Conservation (phyloP, 2,329 filamentous ascomycete species). For the Aspergillus piperis region DNA sequence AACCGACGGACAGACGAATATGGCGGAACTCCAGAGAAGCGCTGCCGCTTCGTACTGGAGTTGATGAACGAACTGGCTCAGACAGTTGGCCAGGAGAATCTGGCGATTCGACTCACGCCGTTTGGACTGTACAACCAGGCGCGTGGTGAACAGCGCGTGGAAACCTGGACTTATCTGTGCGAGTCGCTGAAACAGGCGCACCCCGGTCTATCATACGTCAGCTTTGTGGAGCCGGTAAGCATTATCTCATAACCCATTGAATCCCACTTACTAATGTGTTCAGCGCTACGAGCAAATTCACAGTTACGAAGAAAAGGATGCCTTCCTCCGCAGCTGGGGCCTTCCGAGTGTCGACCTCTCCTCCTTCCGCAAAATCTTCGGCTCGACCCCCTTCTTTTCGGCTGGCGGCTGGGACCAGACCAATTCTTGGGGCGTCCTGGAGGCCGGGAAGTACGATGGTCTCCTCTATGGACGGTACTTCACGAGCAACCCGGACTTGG, state of each 20-base stretch:
- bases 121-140: constrained; percentile 57
- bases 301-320: constrained; percentile 51
- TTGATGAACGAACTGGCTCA: constrained; percentile 51
- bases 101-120: constrained; percentile 51
- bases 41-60: constrained; percentile 59
- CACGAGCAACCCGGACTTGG: constrained; percentile 53
- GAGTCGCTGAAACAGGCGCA: constrained; percentile 49
- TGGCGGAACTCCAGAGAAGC: constrained; percentile 54
- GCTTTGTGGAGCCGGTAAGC: constrained; percentile 55
- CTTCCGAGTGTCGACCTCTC: constrained; percentile 49
- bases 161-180: constrained; percentile 57
- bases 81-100: constrained; percentile 48
- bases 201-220: constrained; percentile 54
- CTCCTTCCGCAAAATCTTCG: constrained; percentile 54
- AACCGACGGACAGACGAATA: constrained; percentile 55
- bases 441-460: constrained; percentile 51
- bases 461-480: constrained; percentile 53
- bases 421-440: constrained; percentile 54
- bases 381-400: constrained; percentile 56
- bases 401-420: constrained; percentile 57
- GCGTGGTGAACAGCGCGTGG: constrained; percentile 52
- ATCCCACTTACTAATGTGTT: not conserved
- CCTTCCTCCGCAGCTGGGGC: constrained; percentile 52
- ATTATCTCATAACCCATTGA: not conserved
- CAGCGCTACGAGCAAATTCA: constrained; percentile 56